Percentiles rank a stretch among this genome's conserved stretches.
phyloP scores from a whole-genome alignment of 306 rosid species.

The Vachellia collinsii region DNA sequence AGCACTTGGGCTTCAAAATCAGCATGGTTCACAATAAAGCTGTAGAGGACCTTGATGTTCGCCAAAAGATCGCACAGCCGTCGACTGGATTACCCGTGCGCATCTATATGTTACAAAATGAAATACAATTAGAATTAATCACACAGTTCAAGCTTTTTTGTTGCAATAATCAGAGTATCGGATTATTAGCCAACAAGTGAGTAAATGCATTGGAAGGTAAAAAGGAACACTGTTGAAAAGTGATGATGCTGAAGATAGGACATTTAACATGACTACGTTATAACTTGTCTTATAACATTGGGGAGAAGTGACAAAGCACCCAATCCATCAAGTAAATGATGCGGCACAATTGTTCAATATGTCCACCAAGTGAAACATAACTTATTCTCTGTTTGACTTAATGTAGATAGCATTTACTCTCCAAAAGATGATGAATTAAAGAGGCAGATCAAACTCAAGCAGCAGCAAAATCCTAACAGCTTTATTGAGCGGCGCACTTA shows the following conservation, averaged over 20 bases:
- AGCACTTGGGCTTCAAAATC: constrained; percentile 20
- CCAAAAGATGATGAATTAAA: constrained; percentile 24
- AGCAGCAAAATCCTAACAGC: constrained; percentile 13
- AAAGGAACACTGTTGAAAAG: constrained; percentile 27
- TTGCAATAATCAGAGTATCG: constrained; percentile 10
- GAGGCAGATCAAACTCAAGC: background rate
- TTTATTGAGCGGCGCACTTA: background rate
- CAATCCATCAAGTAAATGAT: constrained; percentile 26
- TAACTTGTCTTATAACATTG: constrained; percentile 10
- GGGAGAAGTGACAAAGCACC: constrained; percentile 22
- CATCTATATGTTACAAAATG: constrained; percentile 63
- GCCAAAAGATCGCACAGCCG: constrained; percentile 98
- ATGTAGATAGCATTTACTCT: constrained; percentile 26
- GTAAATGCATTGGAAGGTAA: background rate
- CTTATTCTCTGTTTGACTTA: constrained; percentile 18
- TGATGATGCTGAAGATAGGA: constrained; percentile 17
- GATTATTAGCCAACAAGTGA: constrained; percentile 21
- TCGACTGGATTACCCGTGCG: constrained; percentile 84
- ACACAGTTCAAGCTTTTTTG: constrained; percentile 4
- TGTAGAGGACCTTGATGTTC: constrained; percentile 67
- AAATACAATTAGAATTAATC: constrained; percentile 46
- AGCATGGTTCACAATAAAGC: constrained; percentile 23
- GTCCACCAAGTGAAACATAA: constrained; percentile 24
- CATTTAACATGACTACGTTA: constrained; percentile 26
- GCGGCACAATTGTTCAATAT: background rate